phyloP scores from a whole-genome alignment of 495 filamentous ascomycete genomes.

The Neurospora sp. region DNA sequence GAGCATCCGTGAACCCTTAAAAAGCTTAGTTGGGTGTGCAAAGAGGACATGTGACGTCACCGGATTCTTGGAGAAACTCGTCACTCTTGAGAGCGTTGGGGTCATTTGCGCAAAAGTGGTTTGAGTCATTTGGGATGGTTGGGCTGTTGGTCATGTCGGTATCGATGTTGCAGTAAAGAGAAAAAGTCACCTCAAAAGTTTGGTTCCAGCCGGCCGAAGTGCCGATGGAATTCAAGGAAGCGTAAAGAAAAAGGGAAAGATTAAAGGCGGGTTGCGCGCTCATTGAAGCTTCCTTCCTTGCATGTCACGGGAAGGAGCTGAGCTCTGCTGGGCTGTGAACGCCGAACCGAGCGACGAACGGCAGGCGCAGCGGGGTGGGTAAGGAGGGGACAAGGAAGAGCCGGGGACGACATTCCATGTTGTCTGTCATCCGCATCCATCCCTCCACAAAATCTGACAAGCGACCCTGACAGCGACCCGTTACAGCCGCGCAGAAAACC shows the following conservation, averaged over 20 bases:
- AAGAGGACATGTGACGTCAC: background rate
- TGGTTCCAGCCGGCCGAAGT: background rate
- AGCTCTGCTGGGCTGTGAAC: background rate
- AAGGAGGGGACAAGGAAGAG: background rate
- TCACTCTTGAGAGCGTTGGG: background rate
- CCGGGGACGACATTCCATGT: background rate
- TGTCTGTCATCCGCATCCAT: background rate
- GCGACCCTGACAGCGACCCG: background rate
- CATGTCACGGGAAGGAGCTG: background rate
- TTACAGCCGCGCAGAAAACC: background rate
- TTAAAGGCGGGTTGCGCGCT: background rate
- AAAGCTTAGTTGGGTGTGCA: background rate
- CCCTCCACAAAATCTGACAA: background rate
- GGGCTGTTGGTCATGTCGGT: background rate
- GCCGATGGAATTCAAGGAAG: background rate
- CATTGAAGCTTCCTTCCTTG: background rate
- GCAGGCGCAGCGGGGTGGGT: background rate
- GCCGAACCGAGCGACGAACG: background rate
- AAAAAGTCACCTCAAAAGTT: background rate
- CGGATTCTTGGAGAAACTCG: background rate
- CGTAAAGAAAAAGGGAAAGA: background rate
- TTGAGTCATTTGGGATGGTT: background rate
- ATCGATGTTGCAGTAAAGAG: background rate
- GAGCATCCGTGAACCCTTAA: background rate
- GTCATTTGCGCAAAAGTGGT: background rate